Conservation (phyloP, 1,284 basidiomycete genomes). For the Fomitiporia mediterranea region DNA sequence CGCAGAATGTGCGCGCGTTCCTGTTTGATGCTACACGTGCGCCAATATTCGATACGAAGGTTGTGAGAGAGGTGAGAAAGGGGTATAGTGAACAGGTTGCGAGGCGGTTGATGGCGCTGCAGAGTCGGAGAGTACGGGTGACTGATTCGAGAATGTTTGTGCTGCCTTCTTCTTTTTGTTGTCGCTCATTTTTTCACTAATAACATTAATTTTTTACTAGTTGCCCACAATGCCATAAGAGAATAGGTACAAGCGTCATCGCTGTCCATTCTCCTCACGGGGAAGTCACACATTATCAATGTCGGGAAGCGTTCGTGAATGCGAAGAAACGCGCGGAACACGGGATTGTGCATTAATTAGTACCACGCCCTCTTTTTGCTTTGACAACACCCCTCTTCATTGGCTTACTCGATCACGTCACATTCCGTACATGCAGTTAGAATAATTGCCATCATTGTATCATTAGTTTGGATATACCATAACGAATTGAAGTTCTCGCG, state of each 20-base stretch:
- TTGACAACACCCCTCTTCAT: background rate
- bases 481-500: background rate
- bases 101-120: constrained; percentile 65
- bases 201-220: constrained; percentile 38
- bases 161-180: constrained; percentile 5
- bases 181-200: background rate
- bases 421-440: too few species aligned
- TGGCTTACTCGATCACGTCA: background rate
- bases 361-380: background rate
- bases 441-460: constrained; percentile 4
- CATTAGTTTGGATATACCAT: constrained; percentile 3
- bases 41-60: constrained; percentile 61
- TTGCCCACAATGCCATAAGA: constrained; percentile 94
- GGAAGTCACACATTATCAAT: constrained; percentile 92
- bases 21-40: constrained; percentile 68
- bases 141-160: constrained; percentile 86
- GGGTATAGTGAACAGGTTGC: constrained; percentile 72
- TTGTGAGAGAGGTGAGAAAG: constrained; percentile 65
- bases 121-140: constrained; percentile 83
- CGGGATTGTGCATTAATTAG: constrained; percentile 1
- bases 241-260: constrained; percentile 91
- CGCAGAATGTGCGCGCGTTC: constrained; percentile 77
- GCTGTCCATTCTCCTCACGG: constrained; percentile 90
- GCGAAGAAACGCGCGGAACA: constrained; percentile 41
- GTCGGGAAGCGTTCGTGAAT: constrained; percentile 75